Conservation (phyloP, 2,329 filamentous ascomycete genomes). For the Alternaria tenuissima region DNA sequence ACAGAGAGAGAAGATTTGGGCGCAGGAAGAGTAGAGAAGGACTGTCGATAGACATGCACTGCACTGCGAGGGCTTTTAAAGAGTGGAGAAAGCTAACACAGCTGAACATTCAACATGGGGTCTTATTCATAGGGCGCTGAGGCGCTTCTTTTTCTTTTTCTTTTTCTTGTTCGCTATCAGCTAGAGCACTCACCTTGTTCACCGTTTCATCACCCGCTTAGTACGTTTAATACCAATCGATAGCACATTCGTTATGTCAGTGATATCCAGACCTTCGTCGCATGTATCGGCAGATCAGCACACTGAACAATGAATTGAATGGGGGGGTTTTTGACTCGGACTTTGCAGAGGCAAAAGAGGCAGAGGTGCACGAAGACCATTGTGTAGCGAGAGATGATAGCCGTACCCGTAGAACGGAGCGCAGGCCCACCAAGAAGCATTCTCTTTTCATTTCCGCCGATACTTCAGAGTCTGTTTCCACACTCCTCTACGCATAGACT, state of each 20-base stretch:
- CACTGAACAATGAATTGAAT: too few relatives aligned
- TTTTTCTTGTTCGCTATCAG: constrained; percentile 7
- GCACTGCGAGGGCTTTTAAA: neutral
- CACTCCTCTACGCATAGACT: neutral
- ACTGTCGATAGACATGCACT: neutral
- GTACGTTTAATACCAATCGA: constrained; percentile 12
- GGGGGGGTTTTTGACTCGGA: neutral
- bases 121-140: constrained; percentile 1
- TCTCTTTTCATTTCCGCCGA: neutral
- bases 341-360: neutral
- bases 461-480: neutral
- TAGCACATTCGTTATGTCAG: neutral
- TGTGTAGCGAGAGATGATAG: neutral
- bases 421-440: neutral
- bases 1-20: constrained; percentile 82
- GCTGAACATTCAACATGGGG: constrained; percentile 16
- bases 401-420: neutral
- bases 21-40: constrained; percentile 57
- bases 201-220: neutral
- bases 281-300: too few relatives aligned
- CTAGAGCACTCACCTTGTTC: constrained; percentile 8
- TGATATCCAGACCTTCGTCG: too few relatives aligned
- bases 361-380: neutral
- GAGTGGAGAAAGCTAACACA: neutral
- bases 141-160: neutral